Conservation (phyloP, 306 rosid genomes). For the Ceratonia siliqua region DNA sequence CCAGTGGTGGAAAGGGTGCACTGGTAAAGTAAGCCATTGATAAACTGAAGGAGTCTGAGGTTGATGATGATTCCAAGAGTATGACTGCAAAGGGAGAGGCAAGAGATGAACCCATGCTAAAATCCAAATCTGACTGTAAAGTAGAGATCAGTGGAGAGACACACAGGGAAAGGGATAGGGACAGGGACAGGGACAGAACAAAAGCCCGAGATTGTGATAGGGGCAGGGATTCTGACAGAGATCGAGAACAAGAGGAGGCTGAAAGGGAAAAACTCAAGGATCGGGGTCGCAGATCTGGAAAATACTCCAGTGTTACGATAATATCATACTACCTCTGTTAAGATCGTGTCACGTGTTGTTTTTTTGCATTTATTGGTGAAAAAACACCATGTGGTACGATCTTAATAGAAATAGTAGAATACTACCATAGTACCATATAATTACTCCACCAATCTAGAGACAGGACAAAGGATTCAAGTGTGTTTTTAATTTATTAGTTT, state of each 20-base stretch:
- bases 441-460: too few species aligned
- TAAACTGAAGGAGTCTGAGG: slow-evolving; percentile 55
- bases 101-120: slow-evolving; percentile 51
- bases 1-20: slow-evolving; percentile 53
- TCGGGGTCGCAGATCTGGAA: slow-evolving; percentile 56
- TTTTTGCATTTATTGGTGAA: too few species aligned
- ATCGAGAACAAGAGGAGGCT: slow-evolving; percentile 68
- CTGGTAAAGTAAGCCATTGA: slow-evolving; percentile 48
- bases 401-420: too few species aligned
- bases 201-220: slow-evolving; percentile 75
- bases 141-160: slow-evolving; percentile 53
- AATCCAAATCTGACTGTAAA: slow-evolving; percentile 62
- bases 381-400: too few species aligned
- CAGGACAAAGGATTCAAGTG: slow-evolving; percentile 78
- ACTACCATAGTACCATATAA: too few species aligned
- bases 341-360: too few species aligned
- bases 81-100: slow-evolving; percentile 50
- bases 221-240: slow-evolving; percentile 81
- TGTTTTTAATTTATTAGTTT: neutral
- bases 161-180: slow-evolving; percentile 53
- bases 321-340: too few species aligned
- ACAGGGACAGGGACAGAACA: slow-evolving; percentile 56
- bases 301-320: too few species aligned
- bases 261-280: slow-evolving; percentile 70
- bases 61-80: slow-evolving; percentile 69